These are phyloP conservation scores for Tylopilus cervinicoccineus DNA, from an alignment of 768 basidiomycete species.

Conservation along the genomic window DNA sequence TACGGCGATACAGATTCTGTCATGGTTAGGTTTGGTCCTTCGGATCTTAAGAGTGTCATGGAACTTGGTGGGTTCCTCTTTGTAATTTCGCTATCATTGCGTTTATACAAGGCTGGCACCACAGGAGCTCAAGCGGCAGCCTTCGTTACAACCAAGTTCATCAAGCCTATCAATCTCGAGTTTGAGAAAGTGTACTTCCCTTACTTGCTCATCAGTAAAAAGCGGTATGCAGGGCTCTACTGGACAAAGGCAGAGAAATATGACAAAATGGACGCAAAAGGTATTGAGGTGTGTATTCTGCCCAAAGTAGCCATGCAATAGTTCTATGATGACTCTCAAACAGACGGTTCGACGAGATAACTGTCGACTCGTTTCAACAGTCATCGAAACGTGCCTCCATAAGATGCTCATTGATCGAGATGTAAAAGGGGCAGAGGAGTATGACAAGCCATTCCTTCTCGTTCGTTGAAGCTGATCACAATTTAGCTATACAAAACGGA, in stretches of 20 bases:
- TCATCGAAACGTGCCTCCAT: constrained; percentile 96
- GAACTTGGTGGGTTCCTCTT: constrained; percentile 57
- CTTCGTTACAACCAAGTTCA: constrained; percentile 84
- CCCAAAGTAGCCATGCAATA: background rate
- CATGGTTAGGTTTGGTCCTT: constrained; percentile 95
- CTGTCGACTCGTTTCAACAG: constrained; percentile 95
- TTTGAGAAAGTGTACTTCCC: constrained; percentile 99
- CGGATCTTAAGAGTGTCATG: constrained; percentile 86
- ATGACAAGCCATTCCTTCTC: constrained; percentile 25
- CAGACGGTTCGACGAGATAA: constrained; percentile 98
- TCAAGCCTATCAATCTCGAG: constrained; percentile 96
- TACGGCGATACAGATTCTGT: constrained; percentile 99
- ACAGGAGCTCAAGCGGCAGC: constrained; percentile 90
- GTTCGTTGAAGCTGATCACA: constrained; percentile 15
- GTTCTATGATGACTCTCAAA: background rate
- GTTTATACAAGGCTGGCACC: background rate
- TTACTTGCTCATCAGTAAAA: constrained; percentile 96
- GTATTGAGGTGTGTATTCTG: constrained; percentile 75
- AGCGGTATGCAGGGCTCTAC: constrained; percentile 96
- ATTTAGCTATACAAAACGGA: constrained; percentile 84
- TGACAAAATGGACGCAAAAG: constrained; percentile 99
- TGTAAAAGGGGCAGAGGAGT: constrained; percentile 92
- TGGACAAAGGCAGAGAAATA: constrained; percentile 96
- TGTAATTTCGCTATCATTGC: background rate
- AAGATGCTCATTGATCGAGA: constrained; percentile 97